phyloP scores from a whole-genome alignment of 306 rosid genomes.

The Datisca glomerata region DNA sequence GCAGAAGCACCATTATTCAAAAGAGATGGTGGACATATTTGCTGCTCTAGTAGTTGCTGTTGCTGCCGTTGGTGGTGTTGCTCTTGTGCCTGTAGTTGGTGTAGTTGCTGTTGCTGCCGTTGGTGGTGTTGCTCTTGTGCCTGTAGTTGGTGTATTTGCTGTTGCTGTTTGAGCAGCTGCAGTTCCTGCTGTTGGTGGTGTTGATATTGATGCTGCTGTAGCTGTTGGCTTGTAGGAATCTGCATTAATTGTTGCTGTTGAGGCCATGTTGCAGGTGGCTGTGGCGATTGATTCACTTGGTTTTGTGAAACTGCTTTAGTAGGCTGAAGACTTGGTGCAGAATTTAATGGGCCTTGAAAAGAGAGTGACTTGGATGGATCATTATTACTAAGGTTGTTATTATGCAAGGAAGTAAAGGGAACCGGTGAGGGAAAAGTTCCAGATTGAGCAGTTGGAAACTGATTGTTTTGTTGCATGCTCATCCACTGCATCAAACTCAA shows the following conservation, averaged over 20 bases:
- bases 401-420: slow-evolving; percentile 34
- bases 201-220: slow-evolving; percentile 20
- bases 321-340: slow-evolving; percentile 47
- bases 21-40: slow-evolving; percentile 30
- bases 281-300: slow-evolving; percentile 51
- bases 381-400: slow-evolving; percentile 42
- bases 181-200: slow-evolving; percentile 25
- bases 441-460: slow-evolving; percentile 61
- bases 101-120: slow-evolving; percentile 33
- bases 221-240: slow-evolving; percentile 21
- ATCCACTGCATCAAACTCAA: slow-evolving; percentile 97
- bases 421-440: slow-evolving; percentile 67
- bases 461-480: slow-evolving; percentile 93
- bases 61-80: slow-evolving; percentile 21
- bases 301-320: slow-evolving; percentile 52
- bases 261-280: slow-evolving; percentile 52
- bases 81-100: slow-evolving; percentile 16
- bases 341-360: slow-evolving; percentile 57
- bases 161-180: slow-evolving; percentile 34
- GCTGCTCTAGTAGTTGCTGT: slow-evolving; percentile 23
- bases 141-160: slow-evolving; percentile 28
- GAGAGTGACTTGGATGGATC: slow-evolving; percentile 86
- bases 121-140: slow-evolving; percentile 15
- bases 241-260: slow-evolving; percentile 48
- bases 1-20: slow-evolving; percentile 38